Conservation (phyloP, 2,329 filamentous ascomycete species). For the Mycosphaerella sp. region DNA sequence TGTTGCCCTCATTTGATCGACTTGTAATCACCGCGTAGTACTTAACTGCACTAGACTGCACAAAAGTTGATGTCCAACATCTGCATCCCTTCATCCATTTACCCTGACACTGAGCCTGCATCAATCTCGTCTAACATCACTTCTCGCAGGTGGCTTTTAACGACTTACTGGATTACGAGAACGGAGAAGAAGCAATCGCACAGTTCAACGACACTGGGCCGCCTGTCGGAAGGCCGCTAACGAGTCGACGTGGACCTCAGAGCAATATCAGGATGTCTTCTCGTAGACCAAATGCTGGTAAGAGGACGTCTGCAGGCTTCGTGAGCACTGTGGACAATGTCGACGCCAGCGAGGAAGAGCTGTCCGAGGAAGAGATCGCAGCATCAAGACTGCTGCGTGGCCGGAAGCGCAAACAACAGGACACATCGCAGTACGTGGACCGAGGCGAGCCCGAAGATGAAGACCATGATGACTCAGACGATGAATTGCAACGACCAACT, state of each 20-base stretch:
- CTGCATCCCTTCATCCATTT: background rate
- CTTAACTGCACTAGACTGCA: background rate
- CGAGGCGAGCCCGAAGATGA: constrained; percentile 21
- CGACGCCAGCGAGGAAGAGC: constrained; percentile 23
- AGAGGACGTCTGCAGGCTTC: constrained; percentile 19
- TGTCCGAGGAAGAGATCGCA: constrained; percentile 20
- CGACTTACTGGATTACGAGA: constrained; percentile 40
- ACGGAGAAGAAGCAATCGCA: constrained; percentile 44
- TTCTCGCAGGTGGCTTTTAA: constrained; percentile 41
- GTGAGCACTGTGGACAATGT: constrained; percentile 29
- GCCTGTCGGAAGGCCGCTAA: constrained; percentile 8
- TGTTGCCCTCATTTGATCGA: background rate
- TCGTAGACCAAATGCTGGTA: constrained; percentile 19
- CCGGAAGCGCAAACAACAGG: constrained; percentile 24
- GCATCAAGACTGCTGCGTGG: constrained; percentile 14
- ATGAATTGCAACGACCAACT: constrained; percentile 15
- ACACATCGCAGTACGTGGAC: constrained; percentile 23
- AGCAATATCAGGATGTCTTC: constrained; percentile 24
- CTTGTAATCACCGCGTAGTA: background rate
- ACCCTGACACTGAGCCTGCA: background rate
- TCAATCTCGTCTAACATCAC: constrained; percentile 1
- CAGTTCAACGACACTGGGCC: constrained; percentile 32
- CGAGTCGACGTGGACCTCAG: constrained; percentile 3
- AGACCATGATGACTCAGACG: constrained; percentile 22
- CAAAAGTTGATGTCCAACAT: background rate